Percentiles rank a stretch among this genome's conserved stretches.
phyloP scores from a whole-genome alignment of 352 stramenopile genomes.

The Pilasporangium apinafurcum region DNA sequence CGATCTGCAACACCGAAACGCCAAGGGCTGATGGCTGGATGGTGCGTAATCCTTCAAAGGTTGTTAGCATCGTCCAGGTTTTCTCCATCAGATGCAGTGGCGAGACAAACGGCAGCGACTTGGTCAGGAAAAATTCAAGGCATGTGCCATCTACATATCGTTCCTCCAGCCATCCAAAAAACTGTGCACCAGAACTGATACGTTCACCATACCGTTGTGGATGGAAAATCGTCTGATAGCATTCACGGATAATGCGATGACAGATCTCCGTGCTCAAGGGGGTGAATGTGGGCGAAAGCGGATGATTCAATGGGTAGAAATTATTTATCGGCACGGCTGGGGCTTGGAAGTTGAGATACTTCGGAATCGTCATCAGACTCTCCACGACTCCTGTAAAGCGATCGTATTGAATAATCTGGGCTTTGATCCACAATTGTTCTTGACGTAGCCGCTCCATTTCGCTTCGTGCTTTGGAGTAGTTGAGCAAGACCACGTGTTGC shows the following conservation, averaged over 20 bases:
- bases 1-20: slow-evolving; percentile 35
- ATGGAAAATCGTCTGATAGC: slow-evolving; percentile 43
- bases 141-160: slow-evolving; percentile 41
- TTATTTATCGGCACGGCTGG: slow-evolving; percentile 3
- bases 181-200: slow-evolving; percentile 33
- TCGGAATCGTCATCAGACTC: no score
- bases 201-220: slow-evolving; percentile 24
- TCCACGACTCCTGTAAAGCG: slow-evolving; percentile 33
- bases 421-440: slow-evolving; percentile 24
- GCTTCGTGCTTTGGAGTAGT: slow-evolving; percentile 19
- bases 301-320: slow-evolving; percentile 1
- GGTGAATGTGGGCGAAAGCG: slow-evolving; percentile 1
- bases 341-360: slow-evolving; percentile 26
- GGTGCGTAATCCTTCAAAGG: slow-evolving; percentile 35
- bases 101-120: slow-evolving; percentile 17
- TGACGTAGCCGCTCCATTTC: slow-evolving; percentile 23
- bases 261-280: slow-evolving; percentile 21
- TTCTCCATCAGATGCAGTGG: slow-evolving; percentile 29
- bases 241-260: slow-evolving; percentile 41
- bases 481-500: slow-evolving; percentile 17
- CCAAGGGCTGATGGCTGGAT: slow-evolving; percentile 44
- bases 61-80: slow-evolving; percentile 46
- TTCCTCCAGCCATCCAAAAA: slow-evolving; percentile 43
- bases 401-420: slow-evolving; percentile 26
- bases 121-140: slow-evolving; percentile 36